A percentile compares a stretch with the other conserved stretches of the same genome.
These are phyloP conservation scores for Colletotrichum tropicale DNA, from an alignment of 2,329 filamentous ascomycete genomes.

Conservation along the genomic window DNA sequence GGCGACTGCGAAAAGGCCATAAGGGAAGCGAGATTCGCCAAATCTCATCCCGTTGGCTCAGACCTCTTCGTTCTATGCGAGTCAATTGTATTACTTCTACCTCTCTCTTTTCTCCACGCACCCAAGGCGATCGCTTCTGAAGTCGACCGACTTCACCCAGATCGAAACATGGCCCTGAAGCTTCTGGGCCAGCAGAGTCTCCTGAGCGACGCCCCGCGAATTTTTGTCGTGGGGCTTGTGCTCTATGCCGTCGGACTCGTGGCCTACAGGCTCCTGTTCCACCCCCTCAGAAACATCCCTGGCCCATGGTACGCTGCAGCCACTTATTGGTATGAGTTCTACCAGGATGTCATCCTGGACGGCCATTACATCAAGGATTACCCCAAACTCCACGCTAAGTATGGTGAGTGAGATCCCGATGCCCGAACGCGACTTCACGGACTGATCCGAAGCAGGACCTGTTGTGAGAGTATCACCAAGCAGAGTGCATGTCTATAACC, in stretches of 20 bases:
- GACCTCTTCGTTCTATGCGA: background rate
- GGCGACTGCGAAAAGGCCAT: background rate
- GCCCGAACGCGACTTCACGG: background rate
- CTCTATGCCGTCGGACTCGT: background rate
- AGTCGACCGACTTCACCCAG: background rate
- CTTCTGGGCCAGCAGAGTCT: background rate
- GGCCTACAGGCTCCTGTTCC: constrained; percentile 29
- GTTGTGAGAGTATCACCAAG: background rate
- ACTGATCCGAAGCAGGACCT: background rate
- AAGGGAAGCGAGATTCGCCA: background rate
- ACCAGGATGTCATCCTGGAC: constrained; percentile 5
- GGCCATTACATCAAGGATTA: constrained; percentile 2
- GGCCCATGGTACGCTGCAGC: constrained; percentile 32
- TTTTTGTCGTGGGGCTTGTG: background rate
- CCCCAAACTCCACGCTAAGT: background rate
- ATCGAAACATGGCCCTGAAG: background rate
- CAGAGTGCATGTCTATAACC: background rate
- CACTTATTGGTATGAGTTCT: constrained; percentile 31
- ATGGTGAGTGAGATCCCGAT: background rate
- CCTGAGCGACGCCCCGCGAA: background rate
- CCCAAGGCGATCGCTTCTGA: background rate
- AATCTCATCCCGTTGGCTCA: background rate
- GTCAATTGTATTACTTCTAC: background rate
- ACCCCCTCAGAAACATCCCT: constrained; percentile 32
- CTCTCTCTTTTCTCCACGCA: background rate